Base-by-base conservation (phyloP, 495 filamentous ascomycete genomes). In the Lichina pygmaea region DNA sequence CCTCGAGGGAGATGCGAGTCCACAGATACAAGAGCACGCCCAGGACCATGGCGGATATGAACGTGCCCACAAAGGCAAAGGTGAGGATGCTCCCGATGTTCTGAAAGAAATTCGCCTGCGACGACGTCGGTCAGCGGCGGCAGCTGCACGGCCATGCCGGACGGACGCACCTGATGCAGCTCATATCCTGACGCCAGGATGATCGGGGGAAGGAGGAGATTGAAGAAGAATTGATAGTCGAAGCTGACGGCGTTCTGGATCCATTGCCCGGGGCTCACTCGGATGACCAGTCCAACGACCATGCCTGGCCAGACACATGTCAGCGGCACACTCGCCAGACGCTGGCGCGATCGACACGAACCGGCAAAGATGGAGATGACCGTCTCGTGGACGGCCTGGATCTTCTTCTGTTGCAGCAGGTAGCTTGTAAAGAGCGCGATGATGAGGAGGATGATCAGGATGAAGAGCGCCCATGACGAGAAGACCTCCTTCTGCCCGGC, bases 181-280 rank as follows among this genome's bases (percentile, higher is more conserved):
- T 97, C 89, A 63, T 95, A 97, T 38, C 89, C 89, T 33, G 86
- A 93, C 34, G 85, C 86, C 39, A 97, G 68, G 58, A 97, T 97
- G 55, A 97, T 97, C 7, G 89, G 89, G 34, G 89, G 89, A 33
- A 97, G 76, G 37, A 97, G 77, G 46, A 97, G 73, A 60, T 95
- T 97, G 66, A 97, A 97, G 67, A 97, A 97, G 60, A 93, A 86
- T 54, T 94, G 85, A 59, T 95, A 93, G 63, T 95, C 75, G 66
- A 97, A 97, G 58, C 77, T 89, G 50, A 97, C 81, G 49, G 79
- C 71, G 49, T 78, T 76, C 57, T 82, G 78, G 47, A 97, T 84
- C 51, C 75, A 79, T 37, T 82, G 75, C 50, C 75, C 73, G 44
- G 76, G 68, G 41, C 73, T 77, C 44, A 93, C 60, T 53, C 89